A percentile compares a stretch with the other conserved stretches of the same genome.
phyloP scores from a whole-genome alignment of 495 filamentous ascomycete genomes.

The Lophiotrema nucula region DNA sequence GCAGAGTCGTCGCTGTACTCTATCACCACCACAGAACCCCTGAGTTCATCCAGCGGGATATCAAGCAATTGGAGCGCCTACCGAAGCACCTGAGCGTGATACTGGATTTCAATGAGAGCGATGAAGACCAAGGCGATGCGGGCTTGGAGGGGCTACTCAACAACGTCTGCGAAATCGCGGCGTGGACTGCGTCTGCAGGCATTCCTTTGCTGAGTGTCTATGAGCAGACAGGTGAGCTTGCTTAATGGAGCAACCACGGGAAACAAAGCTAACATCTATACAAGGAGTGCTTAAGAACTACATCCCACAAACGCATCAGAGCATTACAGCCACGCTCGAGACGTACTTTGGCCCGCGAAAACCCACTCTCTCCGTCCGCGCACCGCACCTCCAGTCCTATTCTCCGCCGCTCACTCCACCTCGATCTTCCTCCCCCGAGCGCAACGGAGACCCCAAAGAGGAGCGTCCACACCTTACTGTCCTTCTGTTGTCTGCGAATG shows the following conservation, averaged over 20 bases:
- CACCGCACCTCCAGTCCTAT: slow-evolving; percentile 68
- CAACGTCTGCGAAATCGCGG: slow-evolving; percentile 83
- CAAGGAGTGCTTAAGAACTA: slow-evolving; percentile 82
- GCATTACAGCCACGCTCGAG: slow-evolving; percentile 69
- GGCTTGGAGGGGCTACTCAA: slow-evolving; percentile 79
- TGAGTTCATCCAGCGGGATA: slow-evolving; percentile 83
- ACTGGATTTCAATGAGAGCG: slow-evolving; percentile 69
- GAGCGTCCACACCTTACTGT: slow-evolving; percentile 60
- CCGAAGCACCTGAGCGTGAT: slow-evolving; percentile 88
- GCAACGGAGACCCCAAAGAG: slow-evolving; percentile 16
- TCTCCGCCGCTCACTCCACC: slow-evolving; percentile 40
- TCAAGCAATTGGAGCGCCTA: slow-evolving; percentile 66
- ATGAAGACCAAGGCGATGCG: slow-evolving; percentile 62
- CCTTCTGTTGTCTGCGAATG: slow-evolving; percentile 83
- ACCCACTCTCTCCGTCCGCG: slow-evolving; percentile 64
- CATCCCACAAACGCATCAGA: slow-evolving; percentile 71
- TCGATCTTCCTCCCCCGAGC: slow-evolving; percentile 15
- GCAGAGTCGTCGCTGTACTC: slow-evolving; percentile 72
- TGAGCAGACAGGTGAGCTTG: slow-evolving; percentile 74
- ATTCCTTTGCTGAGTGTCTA: slow-evolving; percentile 86
- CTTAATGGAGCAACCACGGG: background rate
- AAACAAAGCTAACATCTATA: slow-evolving; percentile 1
- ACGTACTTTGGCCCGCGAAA: slow-evolving; percentile 79
- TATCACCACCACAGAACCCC: slow-evolving; percentile 94
- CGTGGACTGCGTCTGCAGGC: slow-evolving; percentile 86